Evolutionary conservation across 2,329 filamentous ascomycete genomes (phyloP).

Genomic region (Ceratocystis smalleyi): DNA sequence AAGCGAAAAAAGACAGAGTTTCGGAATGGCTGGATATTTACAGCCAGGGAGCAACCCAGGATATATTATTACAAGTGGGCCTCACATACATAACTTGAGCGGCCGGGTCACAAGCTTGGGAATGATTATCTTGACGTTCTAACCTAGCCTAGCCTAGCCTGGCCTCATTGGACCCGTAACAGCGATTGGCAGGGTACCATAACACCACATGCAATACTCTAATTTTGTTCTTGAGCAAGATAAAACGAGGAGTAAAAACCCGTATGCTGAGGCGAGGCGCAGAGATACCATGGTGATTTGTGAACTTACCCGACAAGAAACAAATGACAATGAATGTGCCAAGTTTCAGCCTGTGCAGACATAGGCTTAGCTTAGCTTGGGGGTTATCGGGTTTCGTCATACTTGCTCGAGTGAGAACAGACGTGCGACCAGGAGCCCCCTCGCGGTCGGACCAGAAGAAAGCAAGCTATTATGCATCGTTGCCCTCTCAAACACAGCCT

Average conservation of each 20-base stretch:
- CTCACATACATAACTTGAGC: not conserved
- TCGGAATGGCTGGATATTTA: not conserved
- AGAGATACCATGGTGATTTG: not conserved
- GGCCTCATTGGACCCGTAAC: not conserved
- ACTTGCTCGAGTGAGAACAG: conserved; percentile 2
- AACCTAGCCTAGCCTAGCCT: not conserved
- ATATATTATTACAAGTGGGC: not conserved
- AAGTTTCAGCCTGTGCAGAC: not conserved
- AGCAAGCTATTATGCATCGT: not conserved
- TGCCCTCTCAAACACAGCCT: not conserved
- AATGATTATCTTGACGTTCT: not conserved
- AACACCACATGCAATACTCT: not conserved
- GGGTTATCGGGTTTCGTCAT: not conserved
- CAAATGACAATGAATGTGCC: not conserved
- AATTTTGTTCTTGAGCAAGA: not conserved
- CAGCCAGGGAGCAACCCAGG: not conserved
- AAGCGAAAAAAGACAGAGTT: not conserved
- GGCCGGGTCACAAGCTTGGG: not conserved
- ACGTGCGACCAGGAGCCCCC: not conserved
- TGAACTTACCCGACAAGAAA: not conserved
- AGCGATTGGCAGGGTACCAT: not conserved
- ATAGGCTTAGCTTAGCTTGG: not conserved
- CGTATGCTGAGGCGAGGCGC: not conserved
- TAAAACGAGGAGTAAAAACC: not conserved
- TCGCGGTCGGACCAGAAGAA: not conserved